Percentiles rank a stretch among this genome's conserved stretches.
These are phyloP conservation scores for Mallotus japonicus DNA, from an alignment of 441 rosid species.

Conservation along the genomic window DNA sequence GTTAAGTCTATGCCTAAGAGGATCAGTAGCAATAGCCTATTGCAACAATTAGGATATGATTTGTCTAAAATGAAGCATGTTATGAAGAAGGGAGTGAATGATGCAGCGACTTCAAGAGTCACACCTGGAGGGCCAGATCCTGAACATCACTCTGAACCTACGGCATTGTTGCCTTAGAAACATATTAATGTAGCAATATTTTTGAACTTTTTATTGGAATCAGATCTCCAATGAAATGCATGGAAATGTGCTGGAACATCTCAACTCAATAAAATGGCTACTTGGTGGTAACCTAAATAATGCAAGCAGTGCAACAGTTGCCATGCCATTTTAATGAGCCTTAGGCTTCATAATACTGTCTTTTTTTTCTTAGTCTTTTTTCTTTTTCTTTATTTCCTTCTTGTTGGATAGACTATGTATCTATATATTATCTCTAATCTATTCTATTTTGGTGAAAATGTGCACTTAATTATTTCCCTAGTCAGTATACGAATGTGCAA, in stretches of 20 bases:
- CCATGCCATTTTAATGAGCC: not conserved
- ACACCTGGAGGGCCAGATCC: constrained; percentile 45
- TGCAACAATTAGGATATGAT: constrained; percentile 26
- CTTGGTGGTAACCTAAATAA: not conserved
- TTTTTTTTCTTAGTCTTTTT: too few relatives aligned
- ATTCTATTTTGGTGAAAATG: too few relatives aligned
- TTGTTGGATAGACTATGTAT: not conserved
- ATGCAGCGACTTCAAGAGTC: constrained; percentile 8
- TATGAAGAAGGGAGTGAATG: constrained; percentile 11
- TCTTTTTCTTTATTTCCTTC: too few relatives aligned
- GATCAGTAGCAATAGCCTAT: constrained; percentile 22
- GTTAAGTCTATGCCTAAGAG: constrained; percentile 16
- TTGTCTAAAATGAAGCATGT: constrained; percentile 21
- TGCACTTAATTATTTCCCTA: too few relatives aligned
- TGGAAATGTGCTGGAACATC: too few relatives aligned
- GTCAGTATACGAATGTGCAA: too few relatives aligned
- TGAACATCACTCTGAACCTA: constrained; percentile 35
- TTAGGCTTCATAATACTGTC: not conserved
- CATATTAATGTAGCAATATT: not conserved
- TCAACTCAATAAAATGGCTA: too few relatives aligned
- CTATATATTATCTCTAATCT: not conserved
- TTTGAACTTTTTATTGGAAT: not conserved
- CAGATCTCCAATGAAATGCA: too few relatives aligned
- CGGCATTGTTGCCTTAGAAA: constrained; percentile 25
- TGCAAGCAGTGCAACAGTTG: not conserved